Base-by-base conservation (phyloP, 2,329 filamentous ascomycete species). In the Diplodia seriata region DNA sequence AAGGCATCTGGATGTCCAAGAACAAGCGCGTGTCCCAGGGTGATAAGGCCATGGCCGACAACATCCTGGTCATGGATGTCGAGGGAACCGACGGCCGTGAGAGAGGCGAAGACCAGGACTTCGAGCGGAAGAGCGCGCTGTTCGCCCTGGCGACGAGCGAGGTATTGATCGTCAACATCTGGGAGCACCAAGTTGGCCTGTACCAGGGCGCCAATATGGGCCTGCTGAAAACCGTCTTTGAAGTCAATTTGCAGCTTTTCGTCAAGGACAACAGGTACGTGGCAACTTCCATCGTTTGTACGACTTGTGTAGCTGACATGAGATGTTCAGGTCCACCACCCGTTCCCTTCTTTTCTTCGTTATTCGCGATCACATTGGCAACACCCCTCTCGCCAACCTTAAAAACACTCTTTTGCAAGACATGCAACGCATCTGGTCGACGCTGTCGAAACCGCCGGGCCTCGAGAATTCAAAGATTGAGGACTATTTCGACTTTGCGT, bases 201-300 rank as follows among this genome's bases (percentile, higher is more conserved):
- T 99, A 99, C 78, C 94, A 99, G 82, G 95, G 95, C 68, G 95
- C 95, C 74, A 99, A 99, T 80, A 99, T 99, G 95, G 95, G 95
- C 9, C 82, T 99, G 74, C 84, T 99, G 75, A 99, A 99, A 86
- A 99, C 96, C 0, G 95, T 99, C 4, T 99, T 99, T 74, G 95
- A 99, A 82, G 95, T 99, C 79, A 99, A 99, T 78, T 80, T 99
- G 77, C 94, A 98, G 81, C 85, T 99, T 33, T 99, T 99, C 81
- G 85, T 98, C 73, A 97, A 97, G 83, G 94, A 97, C 78, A 93
- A 90, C 79, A 92, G 93, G 91, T 94, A 86, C 75, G 89, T 83
- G 49, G 63, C 59, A 26, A 38, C 4, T 47, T 26, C 18, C 18
- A 38, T 18, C 6, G 4, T 47, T 3, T 64, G n/a, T 71, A 26